A percentile compares a stretch with the other conserved stretches of the same genome.
Conservation (phyloP, 2,329 filamentous ascomycete genomes). For the Phialophora expanda region DNA sequence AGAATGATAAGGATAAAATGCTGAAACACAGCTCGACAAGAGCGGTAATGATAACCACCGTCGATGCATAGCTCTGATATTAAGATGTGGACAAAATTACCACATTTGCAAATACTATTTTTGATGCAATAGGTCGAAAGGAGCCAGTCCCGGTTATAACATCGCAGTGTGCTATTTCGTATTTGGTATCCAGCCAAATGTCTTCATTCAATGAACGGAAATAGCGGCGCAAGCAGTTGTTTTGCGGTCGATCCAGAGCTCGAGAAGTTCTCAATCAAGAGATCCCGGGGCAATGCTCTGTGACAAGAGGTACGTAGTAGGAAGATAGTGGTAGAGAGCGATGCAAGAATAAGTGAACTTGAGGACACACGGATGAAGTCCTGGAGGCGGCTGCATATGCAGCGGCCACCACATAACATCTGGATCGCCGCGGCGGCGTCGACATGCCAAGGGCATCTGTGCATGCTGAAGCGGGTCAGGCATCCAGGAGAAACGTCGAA, state of each 20-base stretch:
- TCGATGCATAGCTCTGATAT: conserved; percentile 35
- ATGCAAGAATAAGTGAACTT: conserved; percentile 5
- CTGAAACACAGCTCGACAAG: conserved; percentile 40
- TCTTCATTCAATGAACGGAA: conserved; percentile 16
- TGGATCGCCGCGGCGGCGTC: conserved; percentile 12
- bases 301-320: conserved; percentile 7
- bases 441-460: conserved; percentile 28
- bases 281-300: conserved; percentile 28
- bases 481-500: conserved; percentile 11
- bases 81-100: background rate
- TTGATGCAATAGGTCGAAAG: conserved; percentile 10
- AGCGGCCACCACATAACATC: conserved; percentile 9
- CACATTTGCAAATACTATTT: background rate
- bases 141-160: conserved; percentile 32
- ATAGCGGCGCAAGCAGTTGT: conserved; percentile 17
- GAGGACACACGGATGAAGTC: conserved; percentile 6
- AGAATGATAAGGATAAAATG: conserved; percentile 52
- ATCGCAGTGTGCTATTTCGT: conserved; percentile 14
- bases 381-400: conserved; percentile 5
- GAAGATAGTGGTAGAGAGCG: background rate
- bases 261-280: conserved; percentile 39
- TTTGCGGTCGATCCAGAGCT: conserved; percentile 6
- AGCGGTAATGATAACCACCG: conserved; percentile 37
- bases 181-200: conserved; percentile 29
- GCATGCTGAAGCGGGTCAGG: conserved; percentile 4